Evolutionary conservation across 1,284 basidiomycete species (phyloP).

Genomic region (Ceratorhiza oryzae-sativae): DNA sequence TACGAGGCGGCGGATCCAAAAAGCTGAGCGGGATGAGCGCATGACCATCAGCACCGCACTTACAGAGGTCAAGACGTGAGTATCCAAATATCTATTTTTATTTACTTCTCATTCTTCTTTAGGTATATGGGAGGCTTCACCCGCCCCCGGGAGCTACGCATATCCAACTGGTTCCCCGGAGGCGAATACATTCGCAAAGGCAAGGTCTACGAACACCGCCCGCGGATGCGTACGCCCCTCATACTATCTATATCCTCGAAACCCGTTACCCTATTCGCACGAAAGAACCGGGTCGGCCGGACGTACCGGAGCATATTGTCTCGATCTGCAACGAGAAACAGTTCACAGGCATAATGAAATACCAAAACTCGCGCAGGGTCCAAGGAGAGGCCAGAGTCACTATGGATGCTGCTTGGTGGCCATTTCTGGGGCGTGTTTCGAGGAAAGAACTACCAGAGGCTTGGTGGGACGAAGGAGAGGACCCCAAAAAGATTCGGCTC

Average conservation of each 20-base stretch:
- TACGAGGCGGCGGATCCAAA: slow-evolving; percentile 46
- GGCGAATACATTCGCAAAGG: slow-evolving; percentile 49
- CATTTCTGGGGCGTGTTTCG: slow-evolving; percentile 45
- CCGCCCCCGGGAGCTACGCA: slow-evolving; percentile 53
- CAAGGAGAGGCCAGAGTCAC: slow-evolving; percentile 43
- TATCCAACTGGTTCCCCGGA: slow-evolving; percentile 53
- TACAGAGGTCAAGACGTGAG: too few relatives aligned
- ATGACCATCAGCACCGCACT: slow-evolving; percentile 50
- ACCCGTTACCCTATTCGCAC: slow-evolving; percentile 51
- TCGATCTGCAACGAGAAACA: slow-evolving; percentile 53
- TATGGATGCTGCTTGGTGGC: slow-evolving; percentile 57
- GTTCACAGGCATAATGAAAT: slow-evolving; percentile 48
- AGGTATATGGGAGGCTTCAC: slow-evolving; percentile 55
- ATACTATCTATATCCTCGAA: slow-evolving; percentile 55
- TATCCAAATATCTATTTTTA: too few relatives aligned
- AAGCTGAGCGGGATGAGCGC: slow-evolving; percentile 57
- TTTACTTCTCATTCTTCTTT: too few relatives aligned
- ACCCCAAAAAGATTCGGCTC: slow-evolving; percentile 26
- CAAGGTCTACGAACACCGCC: slow-evolving; percentile 51
- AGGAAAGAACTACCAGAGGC: slow-evolving; percentile 15
- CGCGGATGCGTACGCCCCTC: slow-evolving; percentile 53
- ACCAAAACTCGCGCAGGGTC: slow-evolving; percentile 48
- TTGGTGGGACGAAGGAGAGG: slow-evolving; percentile 31
- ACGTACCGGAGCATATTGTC: slow-evolving; percentile 51
- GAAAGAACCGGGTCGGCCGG: slow-evolving; percentile 49